Evolutionary conservation across 1,284 basidiomycete species (phyloP).

Genomic region (Sanghuangporus sanghuang): DNA sequence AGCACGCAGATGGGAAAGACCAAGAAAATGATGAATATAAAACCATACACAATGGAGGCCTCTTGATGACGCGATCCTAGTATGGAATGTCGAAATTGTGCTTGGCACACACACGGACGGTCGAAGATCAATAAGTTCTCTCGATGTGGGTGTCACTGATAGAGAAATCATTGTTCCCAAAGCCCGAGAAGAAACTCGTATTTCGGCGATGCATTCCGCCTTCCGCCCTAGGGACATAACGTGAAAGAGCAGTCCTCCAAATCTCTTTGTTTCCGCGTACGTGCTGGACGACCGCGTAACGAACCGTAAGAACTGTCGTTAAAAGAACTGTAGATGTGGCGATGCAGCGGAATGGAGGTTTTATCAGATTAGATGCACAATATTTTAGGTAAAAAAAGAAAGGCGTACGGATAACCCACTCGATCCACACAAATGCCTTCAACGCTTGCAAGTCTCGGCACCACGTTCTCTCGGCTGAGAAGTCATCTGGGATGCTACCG

Average conservation of each 20-base stretch:
- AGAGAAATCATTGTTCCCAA: neutral
- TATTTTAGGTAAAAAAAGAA: neutral
- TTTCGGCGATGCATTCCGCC: constrained; percentile 11
- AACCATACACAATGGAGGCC: neutral
- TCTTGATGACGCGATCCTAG: neutral
- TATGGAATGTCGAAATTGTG: neutral
- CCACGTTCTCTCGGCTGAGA: constrained; percentile 42
- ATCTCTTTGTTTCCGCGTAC: constrained; percentile 44
- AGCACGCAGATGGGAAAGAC: neutral
- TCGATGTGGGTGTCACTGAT: neutral
- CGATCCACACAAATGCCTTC: constrained; percentile 53
- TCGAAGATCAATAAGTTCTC: neutral
- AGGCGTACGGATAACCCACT: constrained; percentile 46
- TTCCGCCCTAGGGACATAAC: constrained; percentile 28
- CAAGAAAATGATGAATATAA: neutral
- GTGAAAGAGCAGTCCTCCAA: constrained; percentile 45
- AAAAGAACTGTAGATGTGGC: constrained; percentile 34
- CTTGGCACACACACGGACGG: neutral
- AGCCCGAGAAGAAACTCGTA: constrained; percentile 10
- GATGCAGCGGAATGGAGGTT: neutral
- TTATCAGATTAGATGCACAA: neutral
- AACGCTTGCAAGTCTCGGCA: constrained; percentile 50
- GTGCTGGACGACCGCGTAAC: constrained; percentile 39
- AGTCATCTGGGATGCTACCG: constrained; percentile 44
- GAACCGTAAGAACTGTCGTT: constrained; percentile 36